Evolutionary conservation across 2,329 filamentous ascomycete genomes (phyloP).

Genomic region (Macrophomina tecta): DNA sequence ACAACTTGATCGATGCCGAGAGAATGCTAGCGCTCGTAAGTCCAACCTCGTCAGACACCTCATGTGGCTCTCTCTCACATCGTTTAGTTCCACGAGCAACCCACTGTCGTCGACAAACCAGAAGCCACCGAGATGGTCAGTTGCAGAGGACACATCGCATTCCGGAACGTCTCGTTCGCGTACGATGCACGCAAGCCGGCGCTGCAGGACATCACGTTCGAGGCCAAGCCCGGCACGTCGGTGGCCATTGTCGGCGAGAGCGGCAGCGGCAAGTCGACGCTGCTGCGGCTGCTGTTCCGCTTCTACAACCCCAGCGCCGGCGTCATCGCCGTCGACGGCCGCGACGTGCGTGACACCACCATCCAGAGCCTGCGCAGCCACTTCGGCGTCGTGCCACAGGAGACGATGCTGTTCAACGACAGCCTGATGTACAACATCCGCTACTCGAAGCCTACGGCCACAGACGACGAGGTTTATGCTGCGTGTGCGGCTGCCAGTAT

Average conservation of each 20-base stretch:
- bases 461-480: slow-evolving; percentile 59
- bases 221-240: slow-evolving; percentile 53
- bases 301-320: slow-evolving; percentile 60
- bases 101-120: slow-evolving; percentile 27
- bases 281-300: slow-evolving; percentile 59
- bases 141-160: slow-evolving; percentile 29
- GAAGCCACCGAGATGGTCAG: slow-evolving; percentile 20
- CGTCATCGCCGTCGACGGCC: slow-evolving; percentile 57
- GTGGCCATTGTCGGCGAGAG: slow-evolving; percentile 62
- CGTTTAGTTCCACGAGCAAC: slow-evolving; percentile 13
- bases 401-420: slow-evolving; percentile 63
- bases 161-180: slow-evolving; percentile 33
- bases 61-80: background rate
- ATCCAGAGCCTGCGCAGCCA: slow-evolving; percentile 59
- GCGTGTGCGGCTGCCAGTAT: slow-evolving; percentile 63
- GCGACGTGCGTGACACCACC: slow-evolving; percentile 60
- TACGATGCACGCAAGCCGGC: slow-evolving; percentile 48
- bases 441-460: slow-evolving; percentile 61
- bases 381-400: slow-evolving; percentile 65
- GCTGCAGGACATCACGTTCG: slow-evolving; percentile 52
- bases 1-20: slow-evolving; percentile 35
- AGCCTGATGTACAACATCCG: slow-evolving; percentile 65
- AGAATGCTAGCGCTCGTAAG: slow-evolving; percentile 34
- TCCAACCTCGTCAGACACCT: background rate
- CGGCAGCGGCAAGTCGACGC: slow-evolving; percentile 62